Evolutionary conservation across 225 moss, liverwort and hornwort species (phyloP).

Genomic region (Physcomitrium patens): DNA sequence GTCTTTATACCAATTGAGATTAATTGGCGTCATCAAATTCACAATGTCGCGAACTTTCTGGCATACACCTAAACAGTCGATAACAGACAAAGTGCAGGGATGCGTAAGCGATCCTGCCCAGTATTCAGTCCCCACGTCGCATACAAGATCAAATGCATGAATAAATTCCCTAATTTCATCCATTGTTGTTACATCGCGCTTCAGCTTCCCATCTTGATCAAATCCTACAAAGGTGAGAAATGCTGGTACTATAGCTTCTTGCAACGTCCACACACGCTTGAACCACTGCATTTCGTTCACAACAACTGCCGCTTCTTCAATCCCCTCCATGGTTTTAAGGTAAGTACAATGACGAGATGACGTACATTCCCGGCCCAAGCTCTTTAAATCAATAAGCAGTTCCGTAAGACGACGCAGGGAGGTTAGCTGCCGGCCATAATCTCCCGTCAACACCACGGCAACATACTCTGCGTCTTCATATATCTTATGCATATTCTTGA

Average conservation of each 20-base stretch:
- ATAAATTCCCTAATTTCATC: background rate
- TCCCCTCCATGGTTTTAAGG: background rate
- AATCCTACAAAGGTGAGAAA: constrained; percentile 11
- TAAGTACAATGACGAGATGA: constrained; percentile 21
- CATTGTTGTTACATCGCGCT: constrained; percentile 13
- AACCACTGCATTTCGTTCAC: constrained; percentile 17
- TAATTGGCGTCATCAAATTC: constrained; percentile 5
- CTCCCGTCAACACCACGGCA: constrained; percentile 22
- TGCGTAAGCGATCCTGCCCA: constrained; percentile 13
- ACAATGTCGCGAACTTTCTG: background rate
- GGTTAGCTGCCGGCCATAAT: constrained; percentile 13
- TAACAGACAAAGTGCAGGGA: background rate
- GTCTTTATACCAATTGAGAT: constrained; percentile 17
- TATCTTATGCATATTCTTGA: constrained; percentile 16
- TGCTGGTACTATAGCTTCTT: constrained; percentile 18
- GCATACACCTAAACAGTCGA: background rate
- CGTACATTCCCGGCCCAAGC: background rate
- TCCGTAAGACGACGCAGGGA: constrained; percentile 6
- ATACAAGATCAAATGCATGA: constrained; percentile 9
- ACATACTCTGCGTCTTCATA: constrained; percentile 16
- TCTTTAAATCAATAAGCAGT: background rate
- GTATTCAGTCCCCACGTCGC: background rate
- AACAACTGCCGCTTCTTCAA: background rate
- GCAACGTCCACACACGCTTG: constrained; percentile 30
- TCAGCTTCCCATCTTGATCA: background rate